Conservation (phyloP, 257 asterid species). For the Solanum verrucosum region DNA sequence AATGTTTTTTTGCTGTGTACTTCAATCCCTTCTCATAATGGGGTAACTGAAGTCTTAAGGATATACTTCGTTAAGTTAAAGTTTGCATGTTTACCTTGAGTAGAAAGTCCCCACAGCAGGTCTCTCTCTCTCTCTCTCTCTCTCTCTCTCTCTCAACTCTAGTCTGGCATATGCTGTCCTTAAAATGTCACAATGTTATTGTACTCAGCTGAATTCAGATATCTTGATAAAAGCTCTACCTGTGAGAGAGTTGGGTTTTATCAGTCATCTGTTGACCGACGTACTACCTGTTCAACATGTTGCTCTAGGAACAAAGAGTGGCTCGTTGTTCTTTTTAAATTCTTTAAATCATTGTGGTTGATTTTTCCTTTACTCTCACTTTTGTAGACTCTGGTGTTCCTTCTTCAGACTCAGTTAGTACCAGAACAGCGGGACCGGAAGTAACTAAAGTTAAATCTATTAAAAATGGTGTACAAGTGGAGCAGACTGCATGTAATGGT, state of each 20-base stretch:
- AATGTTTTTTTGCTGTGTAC: background rate
- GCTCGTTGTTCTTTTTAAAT: background rate
- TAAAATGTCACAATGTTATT: background rate
- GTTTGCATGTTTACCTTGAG: background rate
- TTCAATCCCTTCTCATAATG: background rate
- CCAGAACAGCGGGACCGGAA: slow-evolving; percentile 2
- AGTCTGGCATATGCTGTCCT: background rate
- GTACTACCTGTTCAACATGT: background rate
- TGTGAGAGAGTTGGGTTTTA: background rate
- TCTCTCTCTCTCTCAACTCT: background rate
- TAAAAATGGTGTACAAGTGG: slow-evolving; percentile 8
- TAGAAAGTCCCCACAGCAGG: background rate
- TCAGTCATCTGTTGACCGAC: background rate
- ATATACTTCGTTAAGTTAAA: background rate
- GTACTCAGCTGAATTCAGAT: background rate
- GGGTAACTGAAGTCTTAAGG: background rate
- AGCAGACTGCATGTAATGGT: slow-evolving; percentile 18
- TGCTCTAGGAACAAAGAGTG: background rate
- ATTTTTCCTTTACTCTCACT: background rate
- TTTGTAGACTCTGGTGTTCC: slow-evolving; percentile 54
- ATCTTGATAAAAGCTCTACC: background rate
- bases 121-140: background rate
- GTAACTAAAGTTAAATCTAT: slow-evolving; percentile 25
- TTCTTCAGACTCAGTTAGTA: slow-evolving; percentile 28
- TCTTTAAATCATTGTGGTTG: background rate